Evolutionary conservation across 1,139 yeast species (phyloP).

Genomic region (Magnusiomyces clavatus): DNA sequence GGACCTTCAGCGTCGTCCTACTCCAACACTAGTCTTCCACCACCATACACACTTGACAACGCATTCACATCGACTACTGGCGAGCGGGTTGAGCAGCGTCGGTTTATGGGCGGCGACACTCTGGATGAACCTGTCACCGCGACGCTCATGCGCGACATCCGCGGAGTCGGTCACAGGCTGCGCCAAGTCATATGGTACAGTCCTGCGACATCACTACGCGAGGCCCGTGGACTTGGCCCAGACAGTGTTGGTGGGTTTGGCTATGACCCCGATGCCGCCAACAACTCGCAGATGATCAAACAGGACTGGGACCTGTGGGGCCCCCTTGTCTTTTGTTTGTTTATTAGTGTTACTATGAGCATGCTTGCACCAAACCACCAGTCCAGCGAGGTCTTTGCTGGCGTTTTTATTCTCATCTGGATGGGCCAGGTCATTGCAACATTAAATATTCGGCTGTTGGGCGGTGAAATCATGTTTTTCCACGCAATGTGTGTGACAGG

Average conservation of each 20-base stretch:
- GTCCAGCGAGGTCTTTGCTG: slow-evolving; percentile 48
- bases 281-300: background rate
- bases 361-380: slow-evolving; percentile 36
- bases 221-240: slow-evolving; percentile 11
- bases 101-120: slow-evolving; percentile 78
- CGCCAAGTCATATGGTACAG: slow-evolving; percentile 68
- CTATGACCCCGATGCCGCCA: slow-evolving; percentile 11
- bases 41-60: slow-evolving; percentile 11
- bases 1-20: slow-evolving; percentile 8
- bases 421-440: slow-evolving; percentile 47
- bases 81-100: slow-evolving; percentile 57
- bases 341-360: slow-evolving; percentile 48
- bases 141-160: slow-evolving; percentile 61
- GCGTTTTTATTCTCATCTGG: slow-evolving; percentile 55
- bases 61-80: slow-evolving; percentile 25
- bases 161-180: slow-evolving; percentile 56
- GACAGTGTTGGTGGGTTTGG: slow-evolving; percentile 14
- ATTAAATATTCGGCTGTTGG: slow-evolving; percentile 65
- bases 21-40: slow-evolving; percentile 15
- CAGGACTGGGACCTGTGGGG: slow-evolving; percentile 49
- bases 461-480: slow-evolving; percentile 65
- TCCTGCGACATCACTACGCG: slow-evolving; percentile 14
- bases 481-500: slow-evolving; percentile 78
- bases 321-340: slow-evolving; percentile 64
- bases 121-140: slow-evolving; percentile 72